A percentile compares a stretch with the other conserved stretches of the same genome.
phyloP scores from a whole-genome alignment of 2,329 filamentous ascomycete species.

The Aspergillus tamarii region DNA sequence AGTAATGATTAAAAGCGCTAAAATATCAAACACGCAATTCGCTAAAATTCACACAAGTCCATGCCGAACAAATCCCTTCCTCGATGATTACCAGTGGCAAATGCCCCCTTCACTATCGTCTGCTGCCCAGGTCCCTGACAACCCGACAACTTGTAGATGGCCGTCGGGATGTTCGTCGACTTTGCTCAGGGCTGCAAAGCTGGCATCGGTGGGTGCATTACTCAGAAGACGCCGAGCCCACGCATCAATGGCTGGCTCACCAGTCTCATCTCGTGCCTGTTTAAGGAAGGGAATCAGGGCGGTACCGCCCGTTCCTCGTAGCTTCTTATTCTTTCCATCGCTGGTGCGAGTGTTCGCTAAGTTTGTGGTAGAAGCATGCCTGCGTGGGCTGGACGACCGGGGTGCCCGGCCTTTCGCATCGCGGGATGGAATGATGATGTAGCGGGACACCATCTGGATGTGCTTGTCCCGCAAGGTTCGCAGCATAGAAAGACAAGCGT shows the following conservation, averaged over 20 bases:
- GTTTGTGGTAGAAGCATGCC: conserved; percentile 51
- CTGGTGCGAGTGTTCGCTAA: conserved; percentile 52
- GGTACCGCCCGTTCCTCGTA: conserved; percentile 90
- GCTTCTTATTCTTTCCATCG: conserved; percentile 53
- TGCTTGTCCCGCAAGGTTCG: conserved; percentile 85
- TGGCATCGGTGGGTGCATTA: conserved; percentile 48
- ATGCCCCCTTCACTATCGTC: conserved; percentile 74
- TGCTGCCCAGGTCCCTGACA: conserved; percentile 87
- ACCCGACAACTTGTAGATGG: conserved; percentile 64
- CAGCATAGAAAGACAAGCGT: conserved; percentile 83
- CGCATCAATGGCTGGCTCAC: conserved; percentile 79
- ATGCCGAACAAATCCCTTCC: neutral
- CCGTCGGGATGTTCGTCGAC: conserved; percentile 58
- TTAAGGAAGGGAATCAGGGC: conserved; percentile 94
- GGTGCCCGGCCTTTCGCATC: conserved; percentile 66
- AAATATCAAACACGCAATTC: neutral
- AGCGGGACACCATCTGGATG: conserved; percentile 92
- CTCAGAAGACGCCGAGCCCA: conserved; percentile 64
- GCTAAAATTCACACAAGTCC: neutral
- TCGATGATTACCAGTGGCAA: conserved; percentile 54
- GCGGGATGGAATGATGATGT: conserved; percentile 87
- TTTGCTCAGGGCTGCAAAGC: conserved; percentile 53
- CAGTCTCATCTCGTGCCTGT: conserved; percentile 94
- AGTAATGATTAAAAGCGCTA: neutral
- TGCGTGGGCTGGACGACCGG: conserved; percentile 60